Evolutionary conservation across 1,284 basidiomycete genomes (phyloP).

Genomic region (Psilocybe mexicana): DNA sequence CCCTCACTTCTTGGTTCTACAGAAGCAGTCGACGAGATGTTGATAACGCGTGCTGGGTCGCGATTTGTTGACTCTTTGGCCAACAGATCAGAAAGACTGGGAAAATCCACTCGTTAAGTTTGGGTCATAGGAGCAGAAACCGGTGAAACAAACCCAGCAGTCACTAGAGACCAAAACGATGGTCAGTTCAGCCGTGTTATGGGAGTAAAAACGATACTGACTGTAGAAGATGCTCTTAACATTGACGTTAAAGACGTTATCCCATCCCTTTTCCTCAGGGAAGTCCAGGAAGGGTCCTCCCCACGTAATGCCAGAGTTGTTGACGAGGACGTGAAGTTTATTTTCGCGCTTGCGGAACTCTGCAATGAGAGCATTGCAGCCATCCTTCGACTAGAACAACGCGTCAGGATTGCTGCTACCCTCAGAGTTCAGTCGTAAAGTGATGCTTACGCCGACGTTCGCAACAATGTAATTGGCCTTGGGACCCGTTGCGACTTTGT

Average conservation of each 20-base stretch:
- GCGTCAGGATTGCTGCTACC: background rate
- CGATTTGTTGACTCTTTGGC: slow-evolving; percentile 63
- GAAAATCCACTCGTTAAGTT: background rate
- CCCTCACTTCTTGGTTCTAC: slow-evolving; percentile 57
- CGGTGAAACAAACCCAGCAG: slow-evolving; percentile 51
- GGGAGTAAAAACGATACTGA: slow-evolving; percentile 34
- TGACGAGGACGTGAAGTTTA: slow-evolving; percentile 78
- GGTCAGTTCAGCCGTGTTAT: background rate
- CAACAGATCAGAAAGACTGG: slow-evolving; percentile 62
- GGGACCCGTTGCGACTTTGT: slow-evolving; percentile 52
- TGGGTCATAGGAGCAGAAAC: background rate
- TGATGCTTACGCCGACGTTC: slow-evolving; percentile 61
- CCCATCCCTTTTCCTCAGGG: slow-evolving; percentile 84
- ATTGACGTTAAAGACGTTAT: slow-evolving; percentile 76
- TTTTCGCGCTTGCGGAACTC: slow-evolving; percentile 69
- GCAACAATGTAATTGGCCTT: slow-evolving; percentile 73
- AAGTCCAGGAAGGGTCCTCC: slow-evolving; percentile 74
- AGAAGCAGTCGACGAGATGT: slow-evolving; percentile 78
- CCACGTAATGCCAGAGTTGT: slow-evolving; percentile 83
- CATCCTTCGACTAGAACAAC: slow-evolving; percentile 68
- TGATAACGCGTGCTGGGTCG: slow-evolving; percentile 78
- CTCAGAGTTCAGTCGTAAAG: background rate
- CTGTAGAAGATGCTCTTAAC: slow-evolving; percentile 83
- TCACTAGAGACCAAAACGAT: slow-evolving; percentile 45
- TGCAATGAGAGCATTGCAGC: slow-evolving; percentile 73